Evolutionary conservation across 2,329 filamentous ascomycete species (phyloP), one percentile per base, ranked within the genome.

Genomic region (Microdochium nivale): DNA sequence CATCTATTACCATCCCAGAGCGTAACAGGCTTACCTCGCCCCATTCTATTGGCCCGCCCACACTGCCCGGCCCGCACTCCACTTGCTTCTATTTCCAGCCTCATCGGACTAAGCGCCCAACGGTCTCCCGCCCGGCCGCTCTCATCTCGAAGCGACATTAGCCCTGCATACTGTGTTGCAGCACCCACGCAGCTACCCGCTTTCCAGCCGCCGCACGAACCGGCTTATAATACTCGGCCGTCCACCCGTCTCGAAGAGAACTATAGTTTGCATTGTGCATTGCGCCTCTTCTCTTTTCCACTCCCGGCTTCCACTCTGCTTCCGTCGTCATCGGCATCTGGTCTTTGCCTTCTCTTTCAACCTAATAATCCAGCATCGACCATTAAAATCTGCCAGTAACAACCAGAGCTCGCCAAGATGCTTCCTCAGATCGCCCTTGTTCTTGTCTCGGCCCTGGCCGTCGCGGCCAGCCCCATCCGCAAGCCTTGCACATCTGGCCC

Each of bases 391-490:
- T 21, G 49, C 33, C 47, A 51, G 50, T 51, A 53, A 25, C 44
- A 54, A 47, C 47, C 49, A 49, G n/a, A 46, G 50, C 19, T 50
- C 47, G 16, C 44, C 49, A 59, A 50, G n/a, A 66, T 67, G 64
- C 59, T 63, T 54, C 56, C 60, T 23, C 58, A 54, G 54, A 55
- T 55, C 49, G 43, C 62, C 23, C 44, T 65, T 46, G 53, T 57
- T 48, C 53, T 65, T 46, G 47, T 62, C 35, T 61, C 63, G 54
- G 57, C 55, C 30, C 32, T 65, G 37, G 56, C 60, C 50, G 32
- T 60, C 19, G 52, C 61, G 32, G 63, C 64, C 33, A 56, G 55
- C 19, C 64, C 63, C 37, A 25, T 65, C 35, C 44, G 55, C 33
- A 57, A 56, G 48, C 58, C 57, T 40, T 59, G 57, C 44, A 49